Percentiles rank a stretch among this genome's conserved stretches.
Conservation (phyloP, 2,329 filamentous ascomycete species). For the Talaromyces sp. region DNA sequence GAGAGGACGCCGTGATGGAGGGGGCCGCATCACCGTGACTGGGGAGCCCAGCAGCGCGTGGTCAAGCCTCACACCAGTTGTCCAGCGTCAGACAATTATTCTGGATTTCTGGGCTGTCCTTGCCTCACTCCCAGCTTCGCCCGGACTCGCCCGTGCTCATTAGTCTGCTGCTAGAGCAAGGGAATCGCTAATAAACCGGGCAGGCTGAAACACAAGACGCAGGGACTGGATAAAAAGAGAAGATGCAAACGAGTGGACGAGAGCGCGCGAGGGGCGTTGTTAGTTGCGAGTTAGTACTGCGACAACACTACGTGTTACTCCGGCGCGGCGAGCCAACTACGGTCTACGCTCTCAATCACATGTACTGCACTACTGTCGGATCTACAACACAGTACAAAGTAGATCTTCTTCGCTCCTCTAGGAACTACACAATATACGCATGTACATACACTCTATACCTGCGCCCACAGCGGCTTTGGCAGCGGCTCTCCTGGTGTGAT, state of each 20-base stretch:
- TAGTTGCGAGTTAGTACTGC: too few species aligned
- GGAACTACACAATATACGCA: background rate
- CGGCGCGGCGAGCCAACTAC: too few species aligned
- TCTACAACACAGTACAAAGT: too few species aligned
- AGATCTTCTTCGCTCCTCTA: background rate
- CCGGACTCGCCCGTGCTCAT: background rate
- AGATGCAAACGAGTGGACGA: too few species aligned
- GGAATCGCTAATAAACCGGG: background rate
- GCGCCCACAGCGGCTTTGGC: constrained; percentile 33
- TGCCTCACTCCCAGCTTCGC: background rate
- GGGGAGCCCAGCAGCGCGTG: background rate
- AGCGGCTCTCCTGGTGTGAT: constrained; percentile 33
- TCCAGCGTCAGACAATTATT: background rate
- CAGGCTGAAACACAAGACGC: background rate
- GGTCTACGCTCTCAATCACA: too few species aligned
- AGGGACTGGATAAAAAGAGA: too few species aligned
- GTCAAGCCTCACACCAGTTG: background rate
- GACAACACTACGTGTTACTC: too few species aligned
- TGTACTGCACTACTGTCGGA: too few species aligned
- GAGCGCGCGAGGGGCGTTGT: too few species aligned
- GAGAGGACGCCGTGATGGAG: constrained; percentile 1
- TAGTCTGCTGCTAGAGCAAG: background rate
- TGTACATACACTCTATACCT: constrained; percentile 20
- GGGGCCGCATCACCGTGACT: background rate
- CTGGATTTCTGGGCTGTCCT: background rate